phyloP scores from a whole-genome alignment of 1,139 yeast genomes.

The Yamadazyma epiphylla region DNA sequence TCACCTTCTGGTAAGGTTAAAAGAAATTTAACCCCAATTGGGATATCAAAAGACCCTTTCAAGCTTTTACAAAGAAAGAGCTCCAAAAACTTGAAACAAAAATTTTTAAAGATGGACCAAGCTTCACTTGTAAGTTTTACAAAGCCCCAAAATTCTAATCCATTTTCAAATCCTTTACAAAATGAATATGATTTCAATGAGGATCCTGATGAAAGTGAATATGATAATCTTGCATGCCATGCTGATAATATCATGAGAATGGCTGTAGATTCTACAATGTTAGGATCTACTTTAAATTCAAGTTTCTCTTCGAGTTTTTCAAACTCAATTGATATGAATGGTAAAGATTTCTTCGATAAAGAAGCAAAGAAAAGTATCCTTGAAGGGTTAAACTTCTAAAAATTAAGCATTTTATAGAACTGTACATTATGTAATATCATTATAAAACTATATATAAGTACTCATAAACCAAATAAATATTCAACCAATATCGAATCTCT shows the following conservation, averaged over 20 bases:
- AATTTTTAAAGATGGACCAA: conserved; percentile 17
- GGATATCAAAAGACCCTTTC: conserved; percentile 15
- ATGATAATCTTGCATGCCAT: conserved; percentile 45
- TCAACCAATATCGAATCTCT: conserved; percentile 22
- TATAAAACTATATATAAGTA: neutral
- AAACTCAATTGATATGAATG: conserved; percentile 31
- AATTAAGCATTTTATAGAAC: conserved; percentile 1
- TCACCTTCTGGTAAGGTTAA: conserved; percentile 27
- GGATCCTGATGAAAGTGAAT: conserved; percentile 23
- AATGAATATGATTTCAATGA: conserved; percentile 7
- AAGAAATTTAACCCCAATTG: conserved; percentile 23
- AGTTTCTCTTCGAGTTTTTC: conserved; percentile 28
- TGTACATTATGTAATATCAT: neutral
- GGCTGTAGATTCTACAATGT: conserved; percentile 49
- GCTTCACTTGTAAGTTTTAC: conserved; percentile 12
- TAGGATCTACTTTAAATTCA: conserved; percentile 35
- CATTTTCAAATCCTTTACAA: conserved; percentile 2
- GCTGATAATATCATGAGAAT: conserved; percentile 46
- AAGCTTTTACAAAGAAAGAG: conserved; percentile 10
- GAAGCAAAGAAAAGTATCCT: conserved; percentile 26
- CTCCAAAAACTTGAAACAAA: conserved; percentile 13
- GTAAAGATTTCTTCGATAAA: conserved; percentile 28
- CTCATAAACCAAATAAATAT: conserved; percentile 13
- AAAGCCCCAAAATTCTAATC: conserved; percentile 1
- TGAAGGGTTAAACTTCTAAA: conserved; percentile 21